Evolutionary conservation across 495 filamentous ascomycete genomes (phyloP).

Genomic region (Trichocladium antarcticum): DNA sequence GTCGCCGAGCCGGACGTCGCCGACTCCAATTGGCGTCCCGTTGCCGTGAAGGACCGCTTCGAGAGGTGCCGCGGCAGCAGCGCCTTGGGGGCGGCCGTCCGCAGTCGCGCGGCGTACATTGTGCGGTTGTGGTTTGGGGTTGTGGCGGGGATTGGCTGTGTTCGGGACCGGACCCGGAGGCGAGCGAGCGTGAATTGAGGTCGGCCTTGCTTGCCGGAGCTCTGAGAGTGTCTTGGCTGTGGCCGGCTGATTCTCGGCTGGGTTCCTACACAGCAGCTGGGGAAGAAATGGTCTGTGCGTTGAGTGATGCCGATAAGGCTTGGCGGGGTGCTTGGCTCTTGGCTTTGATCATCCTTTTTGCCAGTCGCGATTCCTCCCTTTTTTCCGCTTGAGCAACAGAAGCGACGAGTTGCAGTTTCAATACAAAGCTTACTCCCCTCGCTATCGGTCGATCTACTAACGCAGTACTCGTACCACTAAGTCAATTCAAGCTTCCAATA

Average conservation of each 20-base stretch:
- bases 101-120: slow-evolving; percentile 48
- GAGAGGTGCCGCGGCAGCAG: slow-evolving; percentile 24
- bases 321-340: neutral
- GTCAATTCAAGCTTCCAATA: neutral
- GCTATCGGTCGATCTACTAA: too few species aligned
- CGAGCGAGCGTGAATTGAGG: slow-evolving; percentile 14
- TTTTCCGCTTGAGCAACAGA: neutral
- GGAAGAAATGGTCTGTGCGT: slow-evolving; percentile 5
- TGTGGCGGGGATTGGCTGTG: slow-evolving; percentile 10
- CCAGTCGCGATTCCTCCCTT: neutral
- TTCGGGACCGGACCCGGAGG: slow-evolving; percentile 5
- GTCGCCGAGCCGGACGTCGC: slow-evolving; percentile 3
- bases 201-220: slow-evolving; percentile 4
- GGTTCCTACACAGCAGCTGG: too few species aligned
- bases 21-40: slow-evolving; percentile 30
- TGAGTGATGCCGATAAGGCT: neutral
- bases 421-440: too few species aligned
- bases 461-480: neutral
- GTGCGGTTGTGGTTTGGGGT: slow-evolving; percentile 17
- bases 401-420: too few species aligned
- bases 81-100: slow-evolving; percentile 24
- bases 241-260: slow-evolving; percentile 17
- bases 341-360: neutral
- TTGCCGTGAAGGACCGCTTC: slow-evolving; percentile 28
- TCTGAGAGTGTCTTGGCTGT: neutral